phyloP scores from a whole-genome alignment of 2,329 filamentous ascomycete genomes.

The Lasiodiplodia theobromae region DNA sequence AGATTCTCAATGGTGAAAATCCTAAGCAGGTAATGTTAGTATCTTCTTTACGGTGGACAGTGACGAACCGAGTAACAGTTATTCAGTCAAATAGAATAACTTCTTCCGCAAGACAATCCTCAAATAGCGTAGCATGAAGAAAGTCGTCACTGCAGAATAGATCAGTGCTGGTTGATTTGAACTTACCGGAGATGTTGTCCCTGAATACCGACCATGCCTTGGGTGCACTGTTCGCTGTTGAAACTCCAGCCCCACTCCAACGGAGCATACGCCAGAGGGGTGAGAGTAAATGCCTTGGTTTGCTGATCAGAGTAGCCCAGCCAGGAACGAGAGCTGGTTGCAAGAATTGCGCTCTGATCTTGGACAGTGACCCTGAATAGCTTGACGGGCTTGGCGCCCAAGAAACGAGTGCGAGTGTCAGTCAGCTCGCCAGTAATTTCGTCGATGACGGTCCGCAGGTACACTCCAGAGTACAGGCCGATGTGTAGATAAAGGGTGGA shows the following conservation, averaged over 20 bases:
- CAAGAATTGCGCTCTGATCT: slow-evolving; percentile 83
- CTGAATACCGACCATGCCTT: slow-evolving; percentile 94
- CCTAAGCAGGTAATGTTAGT: slow-evolving; percentile 50
- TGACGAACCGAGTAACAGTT: slow-evolving; percentile 69
- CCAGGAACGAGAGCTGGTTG: slow-evolving; percentile 93
- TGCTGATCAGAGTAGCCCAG: slow-evolving; percentile 90
- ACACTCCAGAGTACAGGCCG: slow-evolving; percentile 92
- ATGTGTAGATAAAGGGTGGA: slow-evolving; percentile 94
- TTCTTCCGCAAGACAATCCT: slow-evolving; percentile 54
- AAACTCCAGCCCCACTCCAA: slow-evolving; percentile 97
- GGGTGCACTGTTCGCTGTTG: slow-evolving; percentile 89
- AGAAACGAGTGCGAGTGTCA: slow-evolving; percentile 91
- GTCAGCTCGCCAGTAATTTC: slow-evolving; percentile 95
- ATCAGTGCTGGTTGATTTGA: slow-evolving; percentile 38
- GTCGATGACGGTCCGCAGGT: slow-evolving; percentile 91
- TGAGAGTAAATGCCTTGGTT: slow-evolving; percentile 88
- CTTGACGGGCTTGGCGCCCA: slow-evolving; percentile 88
- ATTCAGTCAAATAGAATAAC: slow-evolving; percentile 49
- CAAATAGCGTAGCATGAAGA: slow-evolving; percentile 30
- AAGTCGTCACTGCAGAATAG: not conserved
- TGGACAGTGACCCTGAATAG: slow-evolving; percentile 91
- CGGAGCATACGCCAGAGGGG: slow-evolving; percentile 84
- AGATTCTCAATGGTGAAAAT: slow-evolving; percentile 93
- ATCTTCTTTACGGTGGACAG: slow-evolving; percentile 59
- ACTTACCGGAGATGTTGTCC: slow-evolving; percentile 84